Evolutionary conservation across 2,329 filamentous ascomycete species (phyloP).

Genomic region (Aspergillus ustus): DNA sequence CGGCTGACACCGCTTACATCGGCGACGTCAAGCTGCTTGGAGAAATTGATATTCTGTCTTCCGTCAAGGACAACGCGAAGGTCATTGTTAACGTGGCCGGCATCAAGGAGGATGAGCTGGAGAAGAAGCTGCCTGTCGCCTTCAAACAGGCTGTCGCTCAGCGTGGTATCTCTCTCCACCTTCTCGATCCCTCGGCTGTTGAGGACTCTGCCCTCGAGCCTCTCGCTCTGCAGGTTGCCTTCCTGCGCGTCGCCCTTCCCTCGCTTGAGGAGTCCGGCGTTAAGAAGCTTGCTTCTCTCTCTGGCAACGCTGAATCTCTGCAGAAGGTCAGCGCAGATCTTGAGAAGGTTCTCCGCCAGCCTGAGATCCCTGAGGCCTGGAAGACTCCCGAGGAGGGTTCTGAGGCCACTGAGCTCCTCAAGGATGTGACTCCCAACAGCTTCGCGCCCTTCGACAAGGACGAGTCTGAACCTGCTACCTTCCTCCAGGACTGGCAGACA

Average conservation of each 20-base stretch:
- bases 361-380: conserved; percentile 83
- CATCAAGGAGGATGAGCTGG: conserved; percentile 84
- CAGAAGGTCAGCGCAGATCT: conserved; percentile 66
- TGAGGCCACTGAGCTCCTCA: conserved; percentile 55
- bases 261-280: conserved; percentile 65
- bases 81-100: conserved; percentile 76
- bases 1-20: conserved; percentile 79
- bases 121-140: conserved; percentile 76
- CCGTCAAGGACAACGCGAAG: conserved; percentile 71
- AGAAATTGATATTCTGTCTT: conserved; percentile 74
- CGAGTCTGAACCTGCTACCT: conserved; percentile 68
- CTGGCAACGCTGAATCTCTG: conserved; percentile 64
- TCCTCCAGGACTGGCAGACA: conserved; percentile 77
- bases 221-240: conserved; percentile 77
- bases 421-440: conserved; percentile 75
- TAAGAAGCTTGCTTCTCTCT: conserved; percentile 67
- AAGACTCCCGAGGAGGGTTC: conserved; percentile 63
- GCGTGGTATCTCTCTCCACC: conserved; percentile 72
- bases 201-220: conserved; percentile 70
- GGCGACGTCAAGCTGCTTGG: conserved; percentile 79
- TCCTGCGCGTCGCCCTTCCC: conserved; percentile 76
- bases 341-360: conserved; percentile 69
- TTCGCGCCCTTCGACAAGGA: conserved; percentile 80
- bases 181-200: conserved; percentile 73
- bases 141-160: conserved; percentile 74